Conservation (phyloP, 352 stramenopile species). For the Pythium phragmiticola region DNA sequence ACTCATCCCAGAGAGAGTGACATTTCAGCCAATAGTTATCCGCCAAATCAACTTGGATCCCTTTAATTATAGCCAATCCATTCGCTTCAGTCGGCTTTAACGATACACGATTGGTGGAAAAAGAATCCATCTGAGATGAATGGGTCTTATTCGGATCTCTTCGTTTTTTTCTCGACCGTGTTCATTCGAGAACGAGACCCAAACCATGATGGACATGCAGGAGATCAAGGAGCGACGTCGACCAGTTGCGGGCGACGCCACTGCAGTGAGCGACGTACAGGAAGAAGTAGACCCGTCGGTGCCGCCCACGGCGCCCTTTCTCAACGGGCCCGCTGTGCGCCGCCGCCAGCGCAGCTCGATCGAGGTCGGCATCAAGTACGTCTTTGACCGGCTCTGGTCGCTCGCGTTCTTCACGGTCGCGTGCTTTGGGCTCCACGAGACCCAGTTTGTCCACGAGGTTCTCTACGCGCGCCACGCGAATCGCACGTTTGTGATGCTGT, state of each 20-base stretch:
- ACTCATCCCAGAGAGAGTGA: not conserved
- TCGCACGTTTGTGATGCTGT: slow-evolving; percentile 51
- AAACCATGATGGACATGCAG: slow-evolving; percentile 60
- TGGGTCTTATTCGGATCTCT: not conserved
- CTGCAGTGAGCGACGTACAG: not conserved
- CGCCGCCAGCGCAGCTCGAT: slow-evolving; percentile 26
- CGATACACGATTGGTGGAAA: not conserved
- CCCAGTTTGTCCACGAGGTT: slow-evolving; percentile 53
- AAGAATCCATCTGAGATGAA: not conserved
- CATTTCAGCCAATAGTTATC: not conserved
- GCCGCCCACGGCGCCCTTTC: slow-evolving; percentile 20
- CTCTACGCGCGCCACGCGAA: slow-evolving; percentile 53
- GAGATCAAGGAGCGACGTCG: slow-evolving; percentile 48
- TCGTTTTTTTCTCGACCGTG: not conserved
- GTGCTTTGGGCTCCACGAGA: slow-evolving; percentile 53
- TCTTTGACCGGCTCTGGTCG: slow-evolving; percentile 59
- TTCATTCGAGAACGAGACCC: not conserved
- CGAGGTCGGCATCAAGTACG: slow-evolving; percentile 39
- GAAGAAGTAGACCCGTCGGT: slow-evolving; percentile 49
- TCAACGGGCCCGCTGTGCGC: slow-evolving; percentile 4
- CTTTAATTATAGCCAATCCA: not conserved
- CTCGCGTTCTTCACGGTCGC: slow-evolving; percentile 54
- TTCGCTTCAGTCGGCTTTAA: not conserved
- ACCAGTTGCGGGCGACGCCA: slow-evolving; percentile 1
- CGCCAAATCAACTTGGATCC: not conserved